Conservation (phyloP, 1,284 basidiomycete genomes). For the Austropuccinia psidii region DNA sequence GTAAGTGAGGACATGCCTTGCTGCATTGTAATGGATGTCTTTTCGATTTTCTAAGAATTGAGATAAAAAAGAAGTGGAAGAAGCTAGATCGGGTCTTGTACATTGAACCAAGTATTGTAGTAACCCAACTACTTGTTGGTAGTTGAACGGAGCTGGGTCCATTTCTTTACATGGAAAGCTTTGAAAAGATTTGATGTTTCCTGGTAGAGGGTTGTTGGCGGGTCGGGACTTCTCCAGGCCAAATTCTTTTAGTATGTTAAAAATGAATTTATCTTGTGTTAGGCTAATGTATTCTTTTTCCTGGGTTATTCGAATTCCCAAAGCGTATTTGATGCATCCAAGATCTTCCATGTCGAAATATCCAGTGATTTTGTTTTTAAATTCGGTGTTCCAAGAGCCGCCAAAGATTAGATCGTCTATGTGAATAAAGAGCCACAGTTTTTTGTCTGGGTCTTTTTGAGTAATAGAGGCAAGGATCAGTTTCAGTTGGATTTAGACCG, state of each 20-base stretch:
- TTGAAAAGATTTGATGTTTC: too few species aligned
- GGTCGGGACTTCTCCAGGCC: not conserved
- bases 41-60: too few species aligned
- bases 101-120: too few species aligned
- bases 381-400: not conserved
- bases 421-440: not conserved
- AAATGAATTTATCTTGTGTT: not conserved
- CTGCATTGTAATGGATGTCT: too few species aligned
- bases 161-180: too few species aligned
- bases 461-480: not conserved
- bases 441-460: not conserved
- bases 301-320: not conserved
- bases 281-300: not conserved
- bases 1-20: too few species aligned
- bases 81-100: too few species aligned
- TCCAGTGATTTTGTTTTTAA: not conserved
- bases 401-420: not conserved
- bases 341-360: constrained; percentile 1
- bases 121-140: too few species aligned
- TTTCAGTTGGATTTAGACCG: not conserved
- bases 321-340: not conserved
- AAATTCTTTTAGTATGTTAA: not conserved
- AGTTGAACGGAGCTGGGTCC: too few species aligned
- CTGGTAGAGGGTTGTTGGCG: not conserved
- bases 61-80: too few species aligned